Evolutionary conservation across 192 early-diverging fungal genomes (phyloP).

Genomic region (Coemansia sp.): DNA sequence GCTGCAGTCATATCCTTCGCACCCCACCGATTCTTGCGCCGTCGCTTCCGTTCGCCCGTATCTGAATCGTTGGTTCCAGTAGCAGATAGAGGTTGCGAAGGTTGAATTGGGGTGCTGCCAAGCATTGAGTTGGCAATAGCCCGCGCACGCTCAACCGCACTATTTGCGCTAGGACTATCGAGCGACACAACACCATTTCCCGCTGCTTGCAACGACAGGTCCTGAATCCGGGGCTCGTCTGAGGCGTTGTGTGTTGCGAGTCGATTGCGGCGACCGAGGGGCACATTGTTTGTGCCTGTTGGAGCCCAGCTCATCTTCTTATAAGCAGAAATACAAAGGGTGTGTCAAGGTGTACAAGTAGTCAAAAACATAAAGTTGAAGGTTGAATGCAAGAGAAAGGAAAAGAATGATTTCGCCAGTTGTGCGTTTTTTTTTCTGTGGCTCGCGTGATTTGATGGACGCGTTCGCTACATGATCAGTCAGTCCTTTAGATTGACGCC

Average conservation of each 20-base stretch:
- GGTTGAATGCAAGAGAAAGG: neutral
- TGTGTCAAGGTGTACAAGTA: slow-evolving; percentile 1
- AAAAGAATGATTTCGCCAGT: neutral
- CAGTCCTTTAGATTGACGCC: slow-evolving; percentile 19
- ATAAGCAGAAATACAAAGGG: slow-evolving; percentile 1
- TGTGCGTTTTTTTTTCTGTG: neutral
- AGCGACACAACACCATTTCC: neutral
- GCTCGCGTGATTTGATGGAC: neutral
- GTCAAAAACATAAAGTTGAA: neutral
- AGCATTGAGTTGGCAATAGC: slow-evolving; percentile 49
- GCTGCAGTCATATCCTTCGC: slow-evolving; percentile 67
- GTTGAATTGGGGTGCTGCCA: slow-evolving; percentile 1
- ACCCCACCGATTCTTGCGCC: slow-evolving; percentile 90
- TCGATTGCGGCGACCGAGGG: slow-evolving; percentile 41
- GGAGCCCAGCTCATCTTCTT: slow-evolving; percentile 47
- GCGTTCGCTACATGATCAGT: neutral
- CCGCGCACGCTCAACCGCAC: slow-evolving; percentile 44
- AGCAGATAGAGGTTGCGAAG: slow-evolving; percentile 2
- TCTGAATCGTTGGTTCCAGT: neutral
- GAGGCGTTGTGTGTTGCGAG: slow-evolving; percentile 11
- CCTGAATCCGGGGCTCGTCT: slow-evolving; percentile 7
- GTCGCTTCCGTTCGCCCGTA: slow-evolving; percentile 59
- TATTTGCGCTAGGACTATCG: slow-evolving; percentile 1
- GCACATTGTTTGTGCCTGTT: slow-evolving; percentile 52
- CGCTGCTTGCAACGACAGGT: neutral